A percentile compares a stretch with the other conserved stretches of the same genome.
Evolutionary conservation across 2,329 filamentous ascomycete genomes (phyloP).

Genomic region (Ceratocystis cubensis): DNA sequence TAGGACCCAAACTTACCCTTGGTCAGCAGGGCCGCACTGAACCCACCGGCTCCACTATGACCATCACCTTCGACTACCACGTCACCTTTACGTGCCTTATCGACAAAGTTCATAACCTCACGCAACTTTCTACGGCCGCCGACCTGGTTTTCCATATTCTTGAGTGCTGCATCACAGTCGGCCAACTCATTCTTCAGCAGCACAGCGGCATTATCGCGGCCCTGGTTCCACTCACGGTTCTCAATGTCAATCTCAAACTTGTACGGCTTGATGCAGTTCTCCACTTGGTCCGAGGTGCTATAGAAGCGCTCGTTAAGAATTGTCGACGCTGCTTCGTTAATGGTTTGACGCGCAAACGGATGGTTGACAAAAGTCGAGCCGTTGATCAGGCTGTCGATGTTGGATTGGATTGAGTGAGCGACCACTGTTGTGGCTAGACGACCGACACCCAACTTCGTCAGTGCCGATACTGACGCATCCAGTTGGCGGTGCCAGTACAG

Average conservation of each 20-base stretch:
- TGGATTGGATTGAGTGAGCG: conserved; percentile 70
- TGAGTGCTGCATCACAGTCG: conserved; percentile 69
- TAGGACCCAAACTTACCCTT: conserved; percentile 47
- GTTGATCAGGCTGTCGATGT: conserved; percentile 66
- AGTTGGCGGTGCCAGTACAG: conserved; percentile 90
- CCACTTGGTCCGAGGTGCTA: conserved; percentile 92
- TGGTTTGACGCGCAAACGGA: conserved; percentile 85
- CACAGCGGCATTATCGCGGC: conserved; percentile 66
- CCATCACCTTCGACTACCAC: conserved; percentile 74
- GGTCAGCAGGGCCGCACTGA: conserved; percentile 72
- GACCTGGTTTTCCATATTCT: conserved; percentile 60
- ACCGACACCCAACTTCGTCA: conserved; percentile 91
- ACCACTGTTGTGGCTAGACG: conserved; percentile 86
- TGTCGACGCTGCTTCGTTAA: conserved; percentile 74
- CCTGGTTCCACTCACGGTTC: conserved; percentile 74
- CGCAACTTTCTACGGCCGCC: conserved; percentile 73
- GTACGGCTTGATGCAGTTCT: conserved; percentile 98
- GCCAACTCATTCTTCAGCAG: conserved; percentile 79
- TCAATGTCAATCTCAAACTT: conserved; percentile 97
- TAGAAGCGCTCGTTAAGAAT: conserved; percentile 93
- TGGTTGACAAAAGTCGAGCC: conserved; percentile 79
- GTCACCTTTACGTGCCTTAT: conserved; percentile 77
- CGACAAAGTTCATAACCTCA: conserved; percentile 84
- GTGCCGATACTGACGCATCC: conserved; percentile 75
- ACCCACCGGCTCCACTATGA: conserved; percentile 77